phyloP scores from a whole-genome alignment of 2,329 filamentous ascomycete species.

The Hawksworthiomyces lignivorus region DNA sequence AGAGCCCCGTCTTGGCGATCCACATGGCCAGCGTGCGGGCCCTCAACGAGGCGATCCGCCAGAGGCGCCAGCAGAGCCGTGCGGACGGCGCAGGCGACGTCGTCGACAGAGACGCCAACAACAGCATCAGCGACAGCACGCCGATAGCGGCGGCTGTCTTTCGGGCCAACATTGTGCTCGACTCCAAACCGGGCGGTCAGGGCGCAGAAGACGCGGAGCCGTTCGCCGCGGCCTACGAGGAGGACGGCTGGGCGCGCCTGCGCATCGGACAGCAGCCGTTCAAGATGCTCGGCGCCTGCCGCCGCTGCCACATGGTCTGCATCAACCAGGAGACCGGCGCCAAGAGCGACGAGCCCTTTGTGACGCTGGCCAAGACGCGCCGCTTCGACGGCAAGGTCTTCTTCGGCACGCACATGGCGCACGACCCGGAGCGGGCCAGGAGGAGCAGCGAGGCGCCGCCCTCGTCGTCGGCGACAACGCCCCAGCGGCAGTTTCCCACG shows the following conservation, averaged over 20 bases:
- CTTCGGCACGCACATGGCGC: slow-evolving; percentile 76
- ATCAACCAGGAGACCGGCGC: slow-evolving; percentile 77
- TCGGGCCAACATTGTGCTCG: slow-evolving; percentile 78
- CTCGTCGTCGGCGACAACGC: slow-evolving; percentile 11
- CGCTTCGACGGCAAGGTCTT: slow-evolving; percentile 76
- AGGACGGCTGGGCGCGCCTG: slow-evolving; percentile 69
- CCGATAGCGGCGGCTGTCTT: slow-evolving; percentile 65
- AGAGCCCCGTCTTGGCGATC: slow-evolving; percentile 84
- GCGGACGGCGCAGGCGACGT: too few species aligned
- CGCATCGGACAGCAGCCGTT: slow-evolving; percentile 58
- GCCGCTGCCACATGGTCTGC: slow-evolving; percentile 93
- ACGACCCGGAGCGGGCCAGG: slow-evolving; percentile 22
- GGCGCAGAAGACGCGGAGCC: background rate
- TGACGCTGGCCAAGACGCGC: slow-evolving; percentile 80
- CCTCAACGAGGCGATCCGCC: slow-evolving; percentile 65
- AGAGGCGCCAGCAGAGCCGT: slow-evolving; percentile 19
- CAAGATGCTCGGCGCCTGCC: slow-evolving; percentile 72
- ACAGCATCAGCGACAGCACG: slow-evolving; percentile 41
- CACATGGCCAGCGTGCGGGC: slow-evolving; percentile 70
- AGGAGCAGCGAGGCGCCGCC: background rate
- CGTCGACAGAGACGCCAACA: too few species aligned
- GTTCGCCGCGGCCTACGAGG: slow-evolving; percentile 52
- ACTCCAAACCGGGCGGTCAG: slow-evolving; percentile 17
- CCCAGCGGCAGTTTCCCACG: slow-evolving; percentile 31
- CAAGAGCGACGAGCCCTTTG: slow-evolving; percentile 76